Evolutionary conservation across 441 rosid genomes (phyloP).

Genomic region (Brassica hybrid): DNA sequence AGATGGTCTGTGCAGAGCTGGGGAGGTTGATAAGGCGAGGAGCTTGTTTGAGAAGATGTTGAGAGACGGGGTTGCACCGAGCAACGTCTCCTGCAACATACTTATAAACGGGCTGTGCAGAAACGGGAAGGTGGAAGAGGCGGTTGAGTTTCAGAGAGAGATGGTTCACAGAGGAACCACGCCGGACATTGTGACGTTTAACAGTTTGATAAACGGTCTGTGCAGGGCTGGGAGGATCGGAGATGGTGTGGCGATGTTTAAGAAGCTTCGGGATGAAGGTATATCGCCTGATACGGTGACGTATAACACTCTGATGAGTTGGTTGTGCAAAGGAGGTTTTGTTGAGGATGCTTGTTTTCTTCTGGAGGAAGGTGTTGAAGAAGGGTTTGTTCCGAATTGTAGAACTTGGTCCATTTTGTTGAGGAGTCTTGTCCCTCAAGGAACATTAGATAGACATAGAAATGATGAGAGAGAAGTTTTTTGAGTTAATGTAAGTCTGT

Average conservation of each 20-base stretch:
- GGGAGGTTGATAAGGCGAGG: conserved; percentile 65
- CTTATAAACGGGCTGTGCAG: conserved; percentile 69
- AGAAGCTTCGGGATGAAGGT: conserved; percentile 69
- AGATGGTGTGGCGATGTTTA: conserved; percentile 72
- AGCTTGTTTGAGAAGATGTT: conserved; percentile 80
- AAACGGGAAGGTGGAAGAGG: conserved; percentile 64
- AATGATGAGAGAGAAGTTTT: too few species aligned
- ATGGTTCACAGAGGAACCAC: conserved; percentile 70
- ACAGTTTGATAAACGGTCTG: conserved; percentile 78
- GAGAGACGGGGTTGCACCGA: conserved; percentile 57
- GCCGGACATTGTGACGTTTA: conserved; percentile 80
- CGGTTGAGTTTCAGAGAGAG: conserved; percentile 69
- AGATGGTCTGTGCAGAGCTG: conserved; percentile 64
- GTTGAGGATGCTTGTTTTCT: conserved; percentile 67
- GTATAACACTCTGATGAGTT: conserved; percentile 77
- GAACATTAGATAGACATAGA: conserved; percentile 17
- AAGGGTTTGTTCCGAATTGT: conserved; percentile 63
- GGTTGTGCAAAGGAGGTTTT: conserved; percentile 69
- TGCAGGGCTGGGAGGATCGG: conserved; percentile 61
- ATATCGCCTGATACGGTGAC: conserved; percentile 75
- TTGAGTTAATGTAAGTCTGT: too few species aligned
- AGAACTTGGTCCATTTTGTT: conserved; percentile 74
- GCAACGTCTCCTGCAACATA: conserved; percentile 73
- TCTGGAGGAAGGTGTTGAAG: conserved; percentile 56
- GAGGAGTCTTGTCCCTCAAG: conserved; percentile 41